These are phyloP conservation scores for Phytophthora fragariaefolia DNA, from an alignment of 352 stramenopile genomes.

Conservation along the genomic window DNA sequence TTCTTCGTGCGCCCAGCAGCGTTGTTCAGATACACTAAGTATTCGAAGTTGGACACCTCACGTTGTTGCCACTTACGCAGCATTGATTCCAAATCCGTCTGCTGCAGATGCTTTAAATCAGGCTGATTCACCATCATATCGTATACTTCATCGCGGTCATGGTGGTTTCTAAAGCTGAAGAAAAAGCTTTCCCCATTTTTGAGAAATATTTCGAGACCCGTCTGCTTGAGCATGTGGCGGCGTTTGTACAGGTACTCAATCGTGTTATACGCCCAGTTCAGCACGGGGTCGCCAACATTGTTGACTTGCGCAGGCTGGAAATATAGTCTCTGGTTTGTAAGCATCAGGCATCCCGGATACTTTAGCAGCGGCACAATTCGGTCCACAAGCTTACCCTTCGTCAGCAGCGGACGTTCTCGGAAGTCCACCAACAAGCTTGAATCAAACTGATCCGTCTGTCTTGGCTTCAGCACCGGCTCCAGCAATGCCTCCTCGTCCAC, in stretches of 20 bases:
- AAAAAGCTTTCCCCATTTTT: constrained; percentile 77
- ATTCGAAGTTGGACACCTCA: constrained; percentile 96
- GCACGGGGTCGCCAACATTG: constrained; percentile 90
- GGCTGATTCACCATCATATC: constrained; percentile 84
- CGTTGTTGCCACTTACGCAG: constrained; percentile 82
- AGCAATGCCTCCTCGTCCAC: constrained; percentile 86
- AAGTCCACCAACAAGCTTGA: constrained; percentile 91
- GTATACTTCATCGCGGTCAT: constrained; percentile 86
- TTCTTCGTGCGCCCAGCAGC: constrained; percentile 86
- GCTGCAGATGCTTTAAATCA: constrained; percentile 63
- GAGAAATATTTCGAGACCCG: constrained; percentile 87
- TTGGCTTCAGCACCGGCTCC: constrained; percentile 66
- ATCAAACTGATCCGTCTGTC: constrained; percentile 90
- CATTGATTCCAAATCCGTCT: constrained; percentile 78
- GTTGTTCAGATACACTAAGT: constrained; percentile 91
- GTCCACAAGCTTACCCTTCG: constrained; percentile 80
- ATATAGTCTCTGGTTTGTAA: constrained; percentile 90
- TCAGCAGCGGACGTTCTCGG: constrained; percentile 80
- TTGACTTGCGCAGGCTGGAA: constrained; percentile 94
- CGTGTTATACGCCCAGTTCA: constrained; percentile 82
- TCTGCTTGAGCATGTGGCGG: constrained; percentile 91
- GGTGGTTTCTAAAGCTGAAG: constrained; percentile 79
- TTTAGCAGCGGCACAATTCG: constrained; percentile 92
- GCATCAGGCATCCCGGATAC: constrained; percentile 92
- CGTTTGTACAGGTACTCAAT: constrained; percentile 89